Base-by-base conservation (phyloP, 1,139 yeast species). In the Suzukiozyma palmioleophila region DNA sequence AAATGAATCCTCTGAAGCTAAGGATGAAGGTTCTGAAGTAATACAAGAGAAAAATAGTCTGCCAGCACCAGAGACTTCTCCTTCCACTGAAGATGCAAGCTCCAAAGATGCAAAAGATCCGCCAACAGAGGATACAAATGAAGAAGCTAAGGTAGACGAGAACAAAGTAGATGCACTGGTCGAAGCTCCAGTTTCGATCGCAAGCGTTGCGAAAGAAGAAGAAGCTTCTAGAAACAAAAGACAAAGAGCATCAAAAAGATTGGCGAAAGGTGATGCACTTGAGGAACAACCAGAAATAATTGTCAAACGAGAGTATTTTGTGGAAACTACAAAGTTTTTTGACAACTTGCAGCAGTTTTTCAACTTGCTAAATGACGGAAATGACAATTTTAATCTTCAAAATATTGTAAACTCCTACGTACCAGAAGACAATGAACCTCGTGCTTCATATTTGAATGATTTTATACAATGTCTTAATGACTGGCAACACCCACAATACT, bases 171-270 rank as follows among this genome's bases (percentile, higher is more conserved):
- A 29, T 6, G n/a, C n/a, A n/a, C n/a, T n/a, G n/a, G n/a, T n/a
- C n/a, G 16, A 14, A 10, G 18, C 18, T 4, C 7, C 16, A 10
- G 14, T 13, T 29, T 29, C 32, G 6, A 13, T 9, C n/a, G 18
- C 32, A 29, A 18, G n/a, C 6, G 16, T 13, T 29, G n/a, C 18
- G n/a, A 13, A 13, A 11, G 32, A 12, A 11, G 18, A 11, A 10
- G 32, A 15, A 13, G n/a, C 14, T 14, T 10, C 32, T 10, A n/a
- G 11, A 12, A 36, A 37, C 46, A 45, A 25, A 18, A 33, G 30
- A 15, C 33, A 65, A 39, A 46, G 77, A 32, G 55, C 70, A 1
- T 70, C 75, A 0, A 68, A 68, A 43, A 44, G 77, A 39, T 56
- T 70, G 33, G 61, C 66, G 37, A 50, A 59, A 43, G 38, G 51